Conservation (phyloP, 345 rosid species). For the Kandelia obovata region DNA sequence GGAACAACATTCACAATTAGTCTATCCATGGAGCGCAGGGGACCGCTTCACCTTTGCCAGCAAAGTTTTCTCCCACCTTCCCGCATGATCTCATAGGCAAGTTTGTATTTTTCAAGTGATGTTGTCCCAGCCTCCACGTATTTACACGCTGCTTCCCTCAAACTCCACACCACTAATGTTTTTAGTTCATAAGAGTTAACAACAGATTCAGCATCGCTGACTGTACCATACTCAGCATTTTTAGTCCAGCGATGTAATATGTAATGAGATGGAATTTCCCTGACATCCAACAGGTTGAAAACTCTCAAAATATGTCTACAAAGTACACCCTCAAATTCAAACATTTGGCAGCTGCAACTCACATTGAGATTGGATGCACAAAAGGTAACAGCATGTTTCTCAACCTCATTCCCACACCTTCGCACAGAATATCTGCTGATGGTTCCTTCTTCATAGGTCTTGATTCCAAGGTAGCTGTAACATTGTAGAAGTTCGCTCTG, state of each 20-base stretch:
- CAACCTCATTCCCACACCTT: slow-evolving; percentile 65
- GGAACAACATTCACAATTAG: slow-evolving; percentile 17
- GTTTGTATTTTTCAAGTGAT: slow-evolving; percentile 69
- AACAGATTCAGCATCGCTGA: slow-evolving; percentile 56
- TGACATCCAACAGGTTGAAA: slow-evolving; percentile 58
- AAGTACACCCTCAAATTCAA: slow-evolving; percentile 79
- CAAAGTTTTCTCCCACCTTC: slow-evolving; percentile 78
- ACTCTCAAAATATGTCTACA: slow-evolving; percentile 80
- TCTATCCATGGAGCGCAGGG: neutral
- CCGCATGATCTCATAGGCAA: slow-evolving; percentile 74
- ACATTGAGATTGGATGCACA: slow-evolving; percentile 55
- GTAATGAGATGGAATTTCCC: slow-evolving; percentile 69
- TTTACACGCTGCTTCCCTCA: slow-evolving; percentile 80
- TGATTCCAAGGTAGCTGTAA: slow-evolving; percentile 57
- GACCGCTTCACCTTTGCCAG: slow-evolving; percentile 52
- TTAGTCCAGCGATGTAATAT: slow-evolving; percentile 83
- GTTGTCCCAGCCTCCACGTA: slow-evolving; percentile 67
- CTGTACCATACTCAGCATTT: slow-evolving; percentile 64
- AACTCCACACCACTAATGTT: slow-evolving; percentile 79
- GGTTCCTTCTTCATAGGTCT: slow-evolving; percentile 70
- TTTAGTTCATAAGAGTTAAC: slow-evolving; percentile 55
- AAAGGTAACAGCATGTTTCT: slow-evolving; percentile 64
- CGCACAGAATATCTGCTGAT: slow-evolving; percentile 62
- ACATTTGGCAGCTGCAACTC: slow-evolving; percentile 87
- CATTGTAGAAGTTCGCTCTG: slow-evolving; percentile 74